These are phyloP conservation scores for Amyloporia xantha DNA, from an alignment of 768 basidiomycete species.

Conservation along the genomic window DNA sequence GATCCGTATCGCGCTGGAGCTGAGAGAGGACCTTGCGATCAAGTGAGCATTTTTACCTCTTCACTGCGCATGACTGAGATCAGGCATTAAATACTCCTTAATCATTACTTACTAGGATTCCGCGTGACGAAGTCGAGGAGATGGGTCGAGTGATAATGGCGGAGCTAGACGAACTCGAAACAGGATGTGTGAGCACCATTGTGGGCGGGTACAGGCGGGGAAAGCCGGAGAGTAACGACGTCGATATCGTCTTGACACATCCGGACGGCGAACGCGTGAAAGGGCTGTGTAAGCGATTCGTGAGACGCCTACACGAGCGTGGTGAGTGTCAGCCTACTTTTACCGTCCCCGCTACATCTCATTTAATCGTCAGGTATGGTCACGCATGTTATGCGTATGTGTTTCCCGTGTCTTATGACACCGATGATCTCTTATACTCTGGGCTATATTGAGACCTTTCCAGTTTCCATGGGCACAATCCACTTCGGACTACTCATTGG, in stretches of 20 bases:
- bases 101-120: constrained; percentile 58
- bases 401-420: constrained; percentile 7
- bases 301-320: constrained; percentile 46
- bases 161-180: constrained; percentile 56
- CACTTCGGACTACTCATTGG: constrained; percentile 54
- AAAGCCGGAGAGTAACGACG: constrained; percentile 74
- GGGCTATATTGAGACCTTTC: constrained; percentile 45
- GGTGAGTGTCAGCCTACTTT: constrained; percentile 35
- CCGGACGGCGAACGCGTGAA: constrained; percentile 47
- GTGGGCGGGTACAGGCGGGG: constrained; percentile 87
- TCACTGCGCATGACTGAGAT: not conserved
- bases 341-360: not conserved
- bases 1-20: constrained; percentile 52
- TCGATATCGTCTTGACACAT: constrained; percentile 87
- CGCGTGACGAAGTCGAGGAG: constrained; percentile 70
- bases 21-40: constrained; percentile 49
- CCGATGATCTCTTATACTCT: not conserved
- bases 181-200: constrained; percentile 68
- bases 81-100: no score
- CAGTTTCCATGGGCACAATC: constrained; percentile 50
- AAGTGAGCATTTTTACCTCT: constrained; percentile 32
- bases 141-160: constrained; percentile 62
- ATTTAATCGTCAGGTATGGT: constrained; percentile 45
- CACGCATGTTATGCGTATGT: constrained; percentile 82
- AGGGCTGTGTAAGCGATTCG: constrained; percentile 54